These are phyloP conservation scores for Flammula alnicola DNA, from an alignment of 1,284 basidiomycete species.

Conservation along the genomic window DNA sequence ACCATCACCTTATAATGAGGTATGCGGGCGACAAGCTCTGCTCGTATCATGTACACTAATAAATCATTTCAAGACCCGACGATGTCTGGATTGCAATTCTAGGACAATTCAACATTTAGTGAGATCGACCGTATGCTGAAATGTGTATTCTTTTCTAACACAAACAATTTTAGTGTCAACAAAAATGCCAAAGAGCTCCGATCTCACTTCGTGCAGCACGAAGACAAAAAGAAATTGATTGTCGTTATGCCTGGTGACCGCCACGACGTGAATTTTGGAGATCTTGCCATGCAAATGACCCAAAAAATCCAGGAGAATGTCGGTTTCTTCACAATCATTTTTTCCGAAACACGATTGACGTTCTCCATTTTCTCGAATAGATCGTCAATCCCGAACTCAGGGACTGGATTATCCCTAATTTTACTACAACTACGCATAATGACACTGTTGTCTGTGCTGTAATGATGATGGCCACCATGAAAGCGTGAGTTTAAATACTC, in stretches of 20 bases:
- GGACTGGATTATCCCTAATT: slow-evolving; percentile 50
- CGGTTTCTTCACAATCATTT: not conserved
- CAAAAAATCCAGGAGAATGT: slow-evolving; percentile 40
- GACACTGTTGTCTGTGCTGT: slow-evolving; percentile 46
- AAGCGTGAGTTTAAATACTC: slow-evolving; percentile 22
- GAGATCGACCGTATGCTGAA: not conserved
- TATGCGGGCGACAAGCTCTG: too few species aligned
- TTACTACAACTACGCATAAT: slow-evolving; percentile 48
- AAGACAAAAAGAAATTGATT: slow-evolving; percentile 39
- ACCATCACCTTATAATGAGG: slow-evolving; percentile 20
- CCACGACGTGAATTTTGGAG: slow-evolving; percentile 39
- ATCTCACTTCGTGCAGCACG: slow-evolving; percentile 43
- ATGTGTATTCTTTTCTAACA: not conserved
- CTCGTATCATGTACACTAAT: too few species aligned
- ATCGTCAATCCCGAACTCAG: slow-evolving; percentile 38
- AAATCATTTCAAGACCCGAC: slow-evolving; percentile 22
- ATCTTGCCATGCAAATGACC: slow-evolving; percentile 38
- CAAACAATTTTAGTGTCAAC: slow-evolving; percentile 36
- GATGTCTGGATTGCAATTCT: slow-evolving; percentile 50
- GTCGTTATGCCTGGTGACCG: slow-evolving; percentile 32
- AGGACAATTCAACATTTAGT: slow-evolving; percentile 47
- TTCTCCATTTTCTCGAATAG: slow-evolving; percentile 7
- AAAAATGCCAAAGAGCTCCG: slow-evolving; percentile 45
- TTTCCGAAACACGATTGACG: not conserved
- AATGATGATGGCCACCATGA: slow-evolving; percentile 51